phyloP scores from a whole-genome alignment of 371 early-diverging fungal genomes.

The Phascolomyces articulosus region DNA sequence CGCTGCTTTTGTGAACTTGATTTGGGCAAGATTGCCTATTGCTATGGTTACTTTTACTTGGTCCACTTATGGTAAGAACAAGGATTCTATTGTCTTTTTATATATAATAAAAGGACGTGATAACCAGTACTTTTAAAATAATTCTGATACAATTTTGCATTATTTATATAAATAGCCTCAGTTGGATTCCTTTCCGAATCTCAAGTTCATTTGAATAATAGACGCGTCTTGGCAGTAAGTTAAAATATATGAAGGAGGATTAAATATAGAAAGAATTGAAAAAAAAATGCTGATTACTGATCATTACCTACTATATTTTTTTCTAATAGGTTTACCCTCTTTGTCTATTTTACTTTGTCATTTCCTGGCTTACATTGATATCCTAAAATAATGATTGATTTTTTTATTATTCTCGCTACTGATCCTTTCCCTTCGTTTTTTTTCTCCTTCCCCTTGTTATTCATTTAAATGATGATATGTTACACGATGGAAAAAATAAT shows the following conservation, averaged over 20 bases:
- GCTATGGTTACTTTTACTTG: constrained; percentile 79
- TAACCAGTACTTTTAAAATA: background rate
- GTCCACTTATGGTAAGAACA: constrained; percentile 76
- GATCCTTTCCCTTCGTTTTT: background rate
- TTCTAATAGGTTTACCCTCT: constrained; percentile 1
- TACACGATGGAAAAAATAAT: background rate
- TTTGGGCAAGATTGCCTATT: constrained; percentile 74
- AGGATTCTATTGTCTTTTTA: too few relatives aligned
- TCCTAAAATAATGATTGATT: background rate
- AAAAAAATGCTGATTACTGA: too few relatives aligned
- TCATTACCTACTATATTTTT: too few relatives aligned
- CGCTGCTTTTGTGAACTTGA: constrained; percentile 63
- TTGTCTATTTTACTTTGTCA: background rate
- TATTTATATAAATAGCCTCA: constrained; percentile 1
- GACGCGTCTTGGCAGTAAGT: constrained; percentile 64
- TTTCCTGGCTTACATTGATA: constrained; percentile 2
- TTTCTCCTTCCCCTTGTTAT: background rate
- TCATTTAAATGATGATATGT: too few relatives aligned
- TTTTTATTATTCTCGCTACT: background rate
- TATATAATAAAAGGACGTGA: background rate
- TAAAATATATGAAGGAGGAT: background rate
- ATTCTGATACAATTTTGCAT: background rate
- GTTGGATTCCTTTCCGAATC: constrained; percentile 9
- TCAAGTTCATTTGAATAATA: background rate
- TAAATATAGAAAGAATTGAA: background rate